Evolutionary conservation across 768 basidiomycete genomes (phyloP).

Genomic region (Mrakia blollopis): DNA sequence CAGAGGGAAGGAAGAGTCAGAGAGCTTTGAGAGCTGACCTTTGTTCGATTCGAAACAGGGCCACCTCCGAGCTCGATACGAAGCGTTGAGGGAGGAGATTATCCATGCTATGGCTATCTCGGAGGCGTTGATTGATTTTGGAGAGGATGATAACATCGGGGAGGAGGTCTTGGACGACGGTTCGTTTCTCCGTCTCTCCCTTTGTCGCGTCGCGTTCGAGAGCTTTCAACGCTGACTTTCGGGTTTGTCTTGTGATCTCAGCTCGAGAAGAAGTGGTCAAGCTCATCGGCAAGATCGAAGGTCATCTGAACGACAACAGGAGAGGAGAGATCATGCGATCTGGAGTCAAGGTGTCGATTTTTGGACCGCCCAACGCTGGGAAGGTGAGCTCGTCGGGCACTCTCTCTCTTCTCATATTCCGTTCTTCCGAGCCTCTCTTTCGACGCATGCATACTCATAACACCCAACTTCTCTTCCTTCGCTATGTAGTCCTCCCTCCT

Average conservation of each 20-base stretch:
- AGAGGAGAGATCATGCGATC: conserved; percentile 77
- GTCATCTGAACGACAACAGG: conserved; percentile 63
- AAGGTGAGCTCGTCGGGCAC: conserved; percentile 59
- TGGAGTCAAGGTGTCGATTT: conserved; percentile 77
- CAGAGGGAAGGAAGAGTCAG: not conserved
- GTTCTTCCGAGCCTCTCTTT: not conserved
- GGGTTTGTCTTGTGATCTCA: conserved; percentile 37
- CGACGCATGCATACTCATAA: not conserved
- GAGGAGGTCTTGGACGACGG: conserved; percentile 72
- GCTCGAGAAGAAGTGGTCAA: conserved; percentile 54
- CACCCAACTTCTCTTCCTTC: not conserved
- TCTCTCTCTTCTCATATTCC: conserved; percentile 48
- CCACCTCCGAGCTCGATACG: conserved; percentile 55
- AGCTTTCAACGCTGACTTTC: not conserved
- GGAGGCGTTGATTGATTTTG: conserved; percentile 89
- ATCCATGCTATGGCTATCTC: conserved; percentile 69
- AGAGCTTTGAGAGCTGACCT: not conserved
- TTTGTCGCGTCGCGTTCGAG: not conserved
- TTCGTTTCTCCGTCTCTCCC: conserved; percentile 39
- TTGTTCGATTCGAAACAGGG: conserved; percentile 53
- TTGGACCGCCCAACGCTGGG: conserved; percentile 90
- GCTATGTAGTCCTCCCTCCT: conserved; percentile 27
- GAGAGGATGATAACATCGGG: conserved; percentile 84
- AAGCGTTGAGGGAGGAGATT: conserved; percentile 60
- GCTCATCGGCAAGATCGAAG: conserved; percentile 54